phyloP scores from a whole-genome alignment of 2,329 filamentous ascomycete species.

The Lasiodiplodia citricola region DNA sequence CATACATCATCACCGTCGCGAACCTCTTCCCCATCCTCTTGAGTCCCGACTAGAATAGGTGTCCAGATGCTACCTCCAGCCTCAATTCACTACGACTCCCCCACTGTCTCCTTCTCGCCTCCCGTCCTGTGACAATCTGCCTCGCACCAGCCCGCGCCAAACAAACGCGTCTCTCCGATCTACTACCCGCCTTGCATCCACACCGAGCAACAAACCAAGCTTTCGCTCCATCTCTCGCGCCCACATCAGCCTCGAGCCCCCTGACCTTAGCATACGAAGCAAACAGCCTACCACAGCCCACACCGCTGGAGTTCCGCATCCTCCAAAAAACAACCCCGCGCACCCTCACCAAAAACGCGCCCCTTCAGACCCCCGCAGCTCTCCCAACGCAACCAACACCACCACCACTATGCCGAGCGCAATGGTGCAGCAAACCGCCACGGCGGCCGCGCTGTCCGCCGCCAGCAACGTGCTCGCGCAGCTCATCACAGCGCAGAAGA shows the following conservation, averaged over 20 bases:
- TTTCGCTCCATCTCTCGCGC: neutral
- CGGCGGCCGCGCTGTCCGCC: slow-evolving; percentile 68
- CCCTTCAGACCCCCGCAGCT: too few species aligned
- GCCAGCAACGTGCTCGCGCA: slow-evolving; percentile 78
- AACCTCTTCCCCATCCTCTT: neutral
- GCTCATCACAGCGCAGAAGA: slow-evolving; percentile 66
- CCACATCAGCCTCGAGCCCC: neutral
- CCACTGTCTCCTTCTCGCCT: neutral
- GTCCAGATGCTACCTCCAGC: slow-evolving; percentile 7
- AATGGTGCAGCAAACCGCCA: slow-evolving; percentile 49
- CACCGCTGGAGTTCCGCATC: too few species aligned
- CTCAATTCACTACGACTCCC: neutral
- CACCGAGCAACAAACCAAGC: neutral
- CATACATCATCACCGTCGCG: slow-evolving; percentile 13
- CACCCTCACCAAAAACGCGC: too few species aligned
- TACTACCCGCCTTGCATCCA: neutral
- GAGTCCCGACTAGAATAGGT: neutral
- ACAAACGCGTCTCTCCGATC: neutral
- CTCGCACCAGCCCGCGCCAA: neutral
- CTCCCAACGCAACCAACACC: neutral
- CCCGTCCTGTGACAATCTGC: neutral
- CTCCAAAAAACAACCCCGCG: too few species aligned
- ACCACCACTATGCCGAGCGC: slow-evolving; percentile 11
- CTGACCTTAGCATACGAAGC: too few species aligned
- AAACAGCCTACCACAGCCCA: too few species aligned